Conservation (phyloP, 1,284 basidiomycete species). For the Gymnopus androsaceus region DNA sequence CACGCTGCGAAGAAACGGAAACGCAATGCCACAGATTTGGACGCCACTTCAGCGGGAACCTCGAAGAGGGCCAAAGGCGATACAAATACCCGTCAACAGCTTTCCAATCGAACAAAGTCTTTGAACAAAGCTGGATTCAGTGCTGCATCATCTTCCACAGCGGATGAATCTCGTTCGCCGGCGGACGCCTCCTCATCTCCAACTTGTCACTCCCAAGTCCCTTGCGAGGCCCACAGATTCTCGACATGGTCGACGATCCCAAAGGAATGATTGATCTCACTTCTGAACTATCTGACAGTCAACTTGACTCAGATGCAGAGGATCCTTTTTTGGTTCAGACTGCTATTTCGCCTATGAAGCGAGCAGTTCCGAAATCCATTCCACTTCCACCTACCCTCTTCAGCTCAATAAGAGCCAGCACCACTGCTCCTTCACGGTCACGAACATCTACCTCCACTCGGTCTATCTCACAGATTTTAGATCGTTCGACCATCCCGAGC, state of each 20-base stretch:
- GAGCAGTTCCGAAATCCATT: neutral
- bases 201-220: slow-evolving; percentile 15
- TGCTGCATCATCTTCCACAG: neutral
- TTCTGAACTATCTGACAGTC: neutral
- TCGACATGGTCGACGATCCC: neutral
- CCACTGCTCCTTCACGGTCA: neutral
- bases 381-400: slow-evolving; percentile 1
- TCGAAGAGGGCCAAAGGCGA: slow-evolving; percentile 9
- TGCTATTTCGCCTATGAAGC: neutral
- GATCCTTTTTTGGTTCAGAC: neutral
- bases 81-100: neutral
- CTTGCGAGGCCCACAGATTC: neutral
- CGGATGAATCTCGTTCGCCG: neutral
- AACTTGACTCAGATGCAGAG: neutral
- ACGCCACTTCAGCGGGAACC: neutral
- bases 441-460: neutral
- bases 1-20: slow-evolving; percentile 13
- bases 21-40: neutral
- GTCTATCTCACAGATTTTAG: neutral
- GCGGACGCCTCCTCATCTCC: neutral
- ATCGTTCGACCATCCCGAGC: neutral
- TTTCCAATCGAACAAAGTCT: slow-evolving; percentile 5
- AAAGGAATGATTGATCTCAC: slow-evolving; percentile 10
- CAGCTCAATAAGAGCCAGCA: neutral
- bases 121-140: slow-evolving; percentile 4